phyloP scores from a whole-genome alignment of 108 stramenopile species.

The Fistulifera pelliculosa region DNA sequence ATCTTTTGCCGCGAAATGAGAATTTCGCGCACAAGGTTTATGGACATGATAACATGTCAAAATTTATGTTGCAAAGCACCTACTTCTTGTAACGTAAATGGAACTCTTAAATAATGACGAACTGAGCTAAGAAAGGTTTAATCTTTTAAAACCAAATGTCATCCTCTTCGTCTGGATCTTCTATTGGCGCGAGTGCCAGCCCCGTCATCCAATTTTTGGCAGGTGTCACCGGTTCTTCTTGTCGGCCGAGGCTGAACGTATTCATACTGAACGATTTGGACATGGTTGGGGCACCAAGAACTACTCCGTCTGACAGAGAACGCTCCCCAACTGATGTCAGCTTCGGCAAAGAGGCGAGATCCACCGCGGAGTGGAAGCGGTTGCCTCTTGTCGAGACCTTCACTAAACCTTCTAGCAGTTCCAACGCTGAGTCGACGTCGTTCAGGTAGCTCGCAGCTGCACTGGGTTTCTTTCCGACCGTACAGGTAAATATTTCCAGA shows the following conservation, averaged over 20 bases:
- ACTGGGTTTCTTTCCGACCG: conserved; percentile 96
- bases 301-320: not conserved
- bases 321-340: not conserved
- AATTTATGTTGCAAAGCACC: too few species aligned
- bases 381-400: conserved; percentile 70
- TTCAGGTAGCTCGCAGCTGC: conserved; percentile 92
- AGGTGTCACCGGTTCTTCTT: conserved; percentile 12
- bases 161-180: conserved; percentile 64
- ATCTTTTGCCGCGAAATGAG: too few species aligned
- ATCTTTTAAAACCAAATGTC: conserved; percentile 5
- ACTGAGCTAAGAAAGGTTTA: too few species aligned
- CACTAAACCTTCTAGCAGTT: conserved; percentile 75
- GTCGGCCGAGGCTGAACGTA: conserved; percentile 9
- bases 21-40: too few species aligned
- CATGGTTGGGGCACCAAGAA: conserved; percentile 15
- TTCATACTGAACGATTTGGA: conserved; percentile 15
- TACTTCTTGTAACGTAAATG: too few species aligned
- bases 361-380: conserved; percentile 55
- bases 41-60: too few species aligned
- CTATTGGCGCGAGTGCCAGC: conserved; percentile 49
- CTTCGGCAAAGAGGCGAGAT: conserved; percentile 33
- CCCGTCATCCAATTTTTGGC: conserved; percentile 8
- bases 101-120: too few species aligned
- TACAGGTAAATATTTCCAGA: conserved; percentile 77
- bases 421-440: conserved; percentile 86